Evolutionary conservation across 2,329 filamentous ascomycete species (phyloP).

Genomic region (Diaporthe destruens): DNA sequence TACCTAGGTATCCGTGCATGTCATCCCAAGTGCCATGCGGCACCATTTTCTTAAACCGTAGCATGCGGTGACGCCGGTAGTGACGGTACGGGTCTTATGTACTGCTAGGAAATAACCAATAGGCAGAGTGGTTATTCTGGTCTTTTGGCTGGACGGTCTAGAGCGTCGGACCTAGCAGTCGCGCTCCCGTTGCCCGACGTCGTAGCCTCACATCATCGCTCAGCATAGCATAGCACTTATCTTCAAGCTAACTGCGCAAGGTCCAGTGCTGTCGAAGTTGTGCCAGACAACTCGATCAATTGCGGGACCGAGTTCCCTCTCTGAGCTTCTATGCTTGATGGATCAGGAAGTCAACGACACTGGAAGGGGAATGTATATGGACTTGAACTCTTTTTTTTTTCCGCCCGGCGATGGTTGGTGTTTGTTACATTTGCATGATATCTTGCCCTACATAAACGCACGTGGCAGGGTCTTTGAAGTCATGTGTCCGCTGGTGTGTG

Average conservation of each 20-base stretch:
- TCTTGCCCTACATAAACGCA: not conserved
- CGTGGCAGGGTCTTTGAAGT: not conserved
- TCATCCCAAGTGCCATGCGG: too few relatives aligned
- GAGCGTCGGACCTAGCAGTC: too few relatives aligned
- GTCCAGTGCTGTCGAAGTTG: too few relatives aligned
- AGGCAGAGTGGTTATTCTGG: too few relatives aligned
- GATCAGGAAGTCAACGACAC: not conserved
- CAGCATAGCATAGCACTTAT: not conserved
- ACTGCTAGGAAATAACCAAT: too few relatives aligned
- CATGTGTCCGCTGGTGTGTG: too few relatives aligned
- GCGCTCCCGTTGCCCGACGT: too few relatives aligned
- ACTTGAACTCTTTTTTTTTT: too few relatives aligned
- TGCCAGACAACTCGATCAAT: not conserved
- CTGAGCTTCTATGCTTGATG: not conserved
- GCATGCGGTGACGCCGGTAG: conserved; percentile 10
- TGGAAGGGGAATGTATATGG: not conserved
- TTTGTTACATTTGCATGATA: not conserved
- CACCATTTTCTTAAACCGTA: not conserved
- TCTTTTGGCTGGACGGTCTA: too few relatives aligned
- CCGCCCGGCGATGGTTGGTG: not conserved
- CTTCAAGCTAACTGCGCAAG: not conserved
- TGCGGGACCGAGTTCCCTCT: not conserved
- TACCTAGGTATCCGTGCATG: not conserved
- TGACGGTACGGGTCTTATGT: too few relatives aligned
- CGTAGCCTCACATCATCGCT: conserved; percentile 10